A percentile compares a stretch with the other conserved stretches of the same genome.
phyloP scores from a whole-genome alignment of 257 asterid genomes.

The Coffea canephora region DNA sequence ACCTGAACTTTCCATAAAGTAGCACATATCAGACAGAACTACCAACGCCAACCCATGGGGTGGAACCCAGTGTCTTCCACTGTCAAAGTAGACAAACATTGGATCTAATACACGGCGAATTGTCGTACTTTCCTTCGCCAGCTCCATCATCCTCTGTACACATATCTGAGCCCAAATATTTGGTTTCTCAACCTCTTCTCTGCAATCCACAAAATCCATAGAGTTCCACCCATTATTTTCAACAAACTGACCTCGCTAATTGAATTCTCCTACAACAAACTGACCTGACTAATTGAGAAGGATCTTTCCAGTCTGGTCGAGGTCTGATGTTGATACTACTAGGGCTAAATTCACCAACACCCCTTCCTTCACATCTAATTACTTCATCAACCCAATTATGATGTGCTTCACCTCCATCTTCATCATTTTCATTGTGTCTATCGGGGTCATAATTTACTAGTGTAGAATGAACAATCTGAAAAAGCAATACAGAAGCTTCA shows the following conservation, averaged over 20 bases:
- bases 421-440: slow-evolving; percentile 53
- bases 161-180: slow-evolving; percentile 92
- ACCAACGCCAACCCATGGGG: slow-evolving; percentile 66
- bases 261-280: slow-evolving; percentile 10
- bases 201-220: slow-evolving; percentile 25
- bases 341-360: slow-evolving; percentile 71
- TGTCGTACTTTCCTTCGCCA: slow-evolving; percentile 83
- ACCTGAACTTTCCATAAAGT: slow-evolving; percentile 81
- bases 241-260: slow-evolving; percentile 55
- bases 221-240: slow-evolving; percentile 2
- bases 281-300: slow-evolving; percentile 68
- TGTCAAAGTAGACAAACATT: slow-evolving; percentile 79
- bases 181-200: slow-evolving; percentile 87
- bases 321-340: slow-evolving; percentile 45
- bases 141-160: slow-evolving; percentile 85
- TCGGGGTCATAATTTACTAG: slow-evolving; percentile 74
- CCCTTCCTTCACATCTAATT: slow-evolving; percentile 86
- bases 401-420: slow-evolving; percentile 64
- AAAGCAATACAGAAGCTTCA: slow-evolving; percentile 13
- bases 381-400: slow-evolving; percentile 99
- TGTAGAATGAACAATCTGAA: slow-evolving; percentile 74
- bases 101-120: slow-evolving; percentile 89
- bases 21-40: slow-evolving; percentile 79
- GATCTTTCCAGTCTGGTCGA: slow-evolving; percentile 77
- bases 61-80: slow-evolving; percentile 68